Evolutionary conservation across 768 basidiomycete genomes (phyloP), one percentile per base, ranked within the genome.

Genomic region (Rhizopogon rudus): DNA sequence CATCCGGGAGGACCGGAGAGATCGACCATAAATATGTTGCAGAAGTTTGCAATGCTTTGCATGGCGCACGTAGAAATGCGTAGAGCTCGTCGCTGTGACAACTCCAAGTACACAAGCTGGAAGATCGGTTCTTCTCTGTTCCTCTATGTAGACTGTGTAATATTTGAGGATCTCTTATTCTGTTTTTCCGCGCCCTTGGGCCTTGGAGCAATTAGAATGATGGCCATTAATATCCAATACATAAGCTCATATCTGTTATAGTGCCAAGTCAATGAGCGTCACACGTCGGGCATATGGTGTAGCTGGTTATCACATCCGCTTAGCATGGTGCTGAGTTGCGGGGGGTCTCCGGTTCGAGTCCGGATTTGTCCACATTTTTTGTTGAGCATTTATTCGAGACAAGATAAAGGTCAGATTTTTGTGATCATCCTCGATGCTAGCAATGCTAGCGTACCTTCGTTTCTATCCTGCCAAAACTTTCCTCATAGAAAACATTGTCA

Each of bases 301-400:
- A 70, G 68, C 68, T 70, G 68, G 69, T 70, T 71, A 72, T 70
- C 70, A 70, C 69, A 71, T 71, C 69, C 70, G 68, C 69, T 70
- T 71, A 70, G 69, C 70, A 70, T 65, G 51, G 58, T 0, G 70
- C 65, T 66, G 57, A 57, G 1, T 0, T 70, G 69, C 71, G 69
- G 70, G 71, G 65, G 71, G 71, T 70, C 69, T 70, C 70, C 70
- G 67, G 69, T 70, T 70, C 69, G 67, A 70, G 65, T 70, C 69
- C 69, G 70, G 70, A 68, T 70, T 72, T 71, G 69, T 72, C 69
- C 69, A 70, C 53, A 10, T 2, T 61, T 70, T 70, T 65, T 63
- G 43, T 12, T 29, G 8, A 25, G 4, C 5, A 14, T 10, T 35
- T 2, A 14, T 10, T 37, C 13, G 35, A 12, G 10, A 14, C 4